A percentile compares a stretch with the other conserved stretches of the same genome.
Evolutionary conservation across 768 basidiomycete genomes (phyloP).

Genomic region (Lactifluus piperatus): DNA sequence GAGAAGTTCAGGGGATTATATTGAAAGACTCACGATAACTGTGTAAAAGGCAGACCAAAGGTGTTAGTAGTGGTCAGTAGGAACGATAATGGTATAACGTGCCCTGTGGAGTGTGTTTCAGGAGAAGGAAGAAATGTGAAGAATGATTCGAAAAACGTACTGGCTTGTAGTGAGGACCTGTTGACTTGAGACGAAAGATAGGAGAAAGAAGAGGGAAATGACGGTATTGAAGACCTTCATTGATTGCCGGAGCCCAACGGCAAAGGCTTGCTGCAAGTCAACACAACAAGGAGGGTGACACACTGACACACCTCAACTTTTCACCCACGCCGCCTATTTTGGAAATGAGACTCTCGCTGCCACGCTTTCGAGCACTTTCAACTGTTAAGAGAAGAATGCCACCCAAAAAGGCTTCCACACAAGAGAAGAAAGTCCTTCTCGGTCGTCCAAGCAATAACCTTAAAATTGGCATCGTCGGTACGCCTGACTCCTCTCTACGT

Average conservation of each 20-base stretch:
- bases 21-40: constrained; percentile 32
- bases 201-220: constrained; percentile 16
- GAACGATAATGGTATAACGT: constrained; percentile 47
- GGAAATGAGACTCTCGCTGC: constrained; percentile 19
- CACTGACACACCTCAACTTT: no score
- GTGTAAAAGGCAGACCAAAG: constrained; percentile 35
- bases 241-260: no score
- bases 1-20: neutral
- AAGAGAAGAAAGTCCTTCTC: constrained; percentile 80
- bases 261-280: no score
- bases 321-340: neutral
- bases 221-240: constrained; percentile 10
- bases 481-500: constrained; percentile 30
- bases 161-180: constrained; percentile 43
- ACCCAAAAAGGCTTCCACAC: constrained; percentile 71
- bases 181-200: constrained; percentile 20
- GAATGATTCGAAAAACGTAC: constrained; percentile 29
- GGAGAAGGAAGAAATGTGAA: constrained; percentile 4
- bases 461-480: constrained; percentile 98
- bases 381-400: constrained; percentile 69
- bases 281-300: no score
- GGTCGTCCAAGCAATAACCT: constrained; percentile 95
- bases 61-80: constrained; percentile 37
- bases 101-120: constrained; percentile 24
- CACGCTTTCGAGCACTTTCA: constrained; percentile 24